Percentiles rank a stretch among this genome's conserved stretches.
Conservation (phyloP, 768 basidiomycete species). For the Serendipita sp. region DNA sequence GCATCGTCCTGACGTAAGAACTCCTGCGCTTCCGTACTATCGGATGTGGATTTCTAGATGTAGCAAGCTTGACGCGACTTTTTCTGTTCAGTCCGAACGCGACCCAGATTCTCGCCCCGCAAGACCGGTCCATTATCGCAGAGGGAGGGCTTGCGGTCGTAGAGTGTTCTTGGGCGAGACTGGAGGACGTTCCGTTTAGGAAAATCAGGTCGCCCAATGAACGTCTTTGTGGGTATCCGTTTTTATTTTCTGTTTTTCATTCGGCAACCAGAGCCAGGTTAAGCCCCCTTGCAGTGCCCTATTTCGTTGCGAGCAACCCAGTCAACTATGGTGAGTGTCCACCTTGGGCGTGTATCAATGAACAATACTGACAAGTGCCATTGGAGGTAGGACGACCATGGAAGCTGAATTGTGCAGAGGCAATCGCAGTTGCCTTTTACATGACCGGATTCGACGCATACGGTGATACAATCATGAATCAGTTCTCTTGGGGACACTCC, state of each 20-base stretch:
- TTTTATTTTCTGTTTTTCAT: not conserved
- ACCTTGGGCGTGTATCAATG: no score
- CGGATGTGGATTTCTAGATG: no score
- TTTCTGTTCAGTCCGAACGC: constrained; percentile 56
- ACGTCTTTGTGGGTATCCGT: constrained; percentile 49
- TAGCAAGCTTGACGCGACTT: not conserved
- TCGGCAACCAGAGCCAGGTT: not conserved
- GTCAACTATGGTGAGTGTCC: constrained; percentile 82
- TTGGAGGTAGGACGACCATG: constrained; percentile 37
- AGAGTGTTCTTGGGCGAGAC: constrained; percentile 94
- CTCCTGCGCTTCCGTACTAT: constrained; percentile 1
- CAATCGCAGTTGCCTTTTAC: constrained; percentile 87
- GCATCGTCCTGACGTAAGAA: constrained; percentile 86
- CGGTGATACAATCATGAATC: constrained; percentile 59
- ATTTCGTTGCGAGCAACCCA: constrained; percentile 87
- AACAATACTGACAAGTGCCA: no score
- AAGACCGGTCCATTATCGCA: constrained; percentile 66
- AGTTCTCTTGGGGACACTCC: constrained; percentile 83
- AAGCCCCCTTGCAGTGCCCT: constrained; percentile 51
- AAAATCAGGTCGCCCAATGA: constrained; percentile 93
- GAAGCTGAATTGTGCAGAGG: constrained; percentile 89
- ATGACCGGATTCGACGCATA: constrained; percentile 75
- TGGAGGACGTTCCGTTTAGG: constrained; percentile 86
- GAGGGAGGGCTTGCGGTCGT: constrained; percentile 82
- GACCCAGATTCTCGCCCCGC: constrained; percentile 57